Evolutionary conservation across 108 stramenopile species (phyloP).

Genomic region (Pseudonitzschia multistriata): DNA sequence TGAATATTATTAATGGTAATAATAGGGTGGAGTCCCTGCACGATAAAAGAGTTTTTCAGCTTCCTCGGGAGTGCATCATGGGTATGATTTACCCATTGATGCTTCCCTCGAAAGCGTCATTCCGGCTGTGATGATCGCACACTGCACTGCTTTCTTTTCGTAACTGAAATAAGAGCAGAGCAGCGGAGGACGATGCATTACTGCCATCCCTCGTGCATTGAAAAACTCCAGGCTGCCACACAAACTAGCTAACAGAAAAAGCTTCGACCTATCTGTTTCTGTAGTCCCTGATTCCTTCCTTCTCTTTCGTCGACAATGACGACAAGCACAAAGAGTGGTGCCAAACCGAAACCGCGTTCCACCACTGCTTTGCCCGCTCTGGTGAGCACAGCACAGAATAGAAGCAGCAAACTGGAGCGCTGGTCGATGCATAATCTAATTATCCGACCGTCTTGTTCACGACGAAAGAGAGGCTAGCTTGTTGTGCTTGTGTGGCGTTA

Average conservation of each 20-base stretch:
- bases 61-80: background rate
- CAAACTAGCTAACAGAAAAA: background rate
- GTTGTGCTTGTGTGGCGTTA: constrained; percentile 27
- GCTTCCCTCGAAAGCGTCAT: constrained; percentile 6
- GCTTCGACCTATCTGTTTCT: background rate
- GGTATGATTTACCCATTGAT: background rate
- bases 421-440: too few relatives aligned
- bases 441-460: background rate
- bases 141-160: background rate
- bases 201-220: background rate
- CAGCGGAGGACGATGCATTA: background rate
- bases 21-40: constrained; percentile 9
- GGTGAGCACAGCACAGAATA: too few relatives aligned
- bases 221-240: constrained; percentile 15
- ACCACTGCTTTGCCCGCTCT: too few relatives aligned
- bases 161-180: background rate
- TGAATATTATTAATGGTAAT: background rate
- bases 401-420: too few relatives aligned
- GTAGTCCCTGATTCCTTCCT: background rate
- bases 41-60: constrained; percentile 12
- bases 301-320: too few relatives aligned
- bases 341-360: too few relatives aligned
- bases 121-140: constrained; percentile 4
- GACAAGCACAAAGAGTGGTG: background rate
- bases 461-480: background rate